Percentiles rank a stretch among this genome's conserved stretches.
Evolutionary conservation across 495 filamentous ascomycete species (phyloP).

Genomic region (Xylona heveae): DNA sequence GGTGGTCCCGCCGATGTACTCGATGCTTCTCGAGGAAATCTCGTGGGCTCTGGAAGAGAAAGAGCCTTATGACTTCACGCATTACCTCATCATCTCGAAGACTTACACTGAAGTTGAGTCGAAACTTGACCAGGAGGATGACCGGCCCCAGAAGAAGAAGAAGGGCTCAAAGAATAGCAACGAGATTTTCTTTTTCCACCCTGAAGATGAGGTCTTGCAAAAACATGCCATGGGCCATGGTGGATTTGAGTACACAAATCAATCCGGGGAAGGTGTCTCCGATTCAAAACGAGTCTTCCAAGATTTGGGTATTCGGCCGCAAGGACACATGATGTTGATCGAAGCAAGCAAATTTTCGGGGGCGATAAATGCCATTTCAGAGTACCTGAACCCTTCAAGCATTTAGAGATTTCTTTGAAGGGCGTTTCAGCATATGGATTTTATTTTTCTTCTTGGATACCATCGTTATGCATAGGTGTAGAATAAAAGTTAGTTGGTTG

Average conservation of each 20-base stretch:
- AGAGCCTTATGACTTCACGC: conserved; percentile 82
- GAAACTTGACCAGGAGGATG: conserved; percentile 45
- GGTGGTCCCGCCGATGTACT: conserved; percentile 88
- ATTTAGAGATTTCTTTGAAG: neutral
- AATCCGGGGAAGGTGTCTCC: conserved; percentile 50
- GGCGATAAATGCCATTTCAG: conserved; percentile 10
- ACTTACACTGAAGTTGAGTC: conserved; percentile 77
- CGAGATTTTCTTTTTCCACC: conserved; percentile 74
- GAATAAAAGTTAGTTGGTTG: no score
- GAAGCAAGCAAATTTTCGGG: conserved; percentile 17
- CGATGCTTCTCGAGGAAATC: conserved; percentile 85
- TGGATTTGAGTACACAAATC: conserved; percentile 54
- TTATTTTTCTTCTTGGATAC: neutral
- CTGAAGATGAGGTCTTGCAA: conserved; percentile 83
- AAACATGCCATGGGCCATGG: conserved; percentile 43
- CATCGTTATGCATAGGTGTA: no score
- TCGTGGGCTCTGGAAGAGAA: conserved; percentile 72
- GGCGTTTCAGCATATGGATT: neutral
- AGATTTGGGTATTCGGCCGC: conserved; percentile 71
- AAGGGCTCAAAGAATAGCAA: conserved; percentile 27
- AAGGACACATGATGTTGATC: conserved; percentile 29
- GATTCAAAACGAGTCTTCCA: conserved; percentile 90
- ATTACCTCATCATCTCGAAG: conserved; percentile 81
- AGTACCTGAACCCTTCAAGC: conserved; percentile 3
- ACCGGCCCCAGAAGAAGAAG: conserved; percentile 55